Conservation (phyloP, 352 stramenopile genomes). For the Pythium aquatile region DNA sequence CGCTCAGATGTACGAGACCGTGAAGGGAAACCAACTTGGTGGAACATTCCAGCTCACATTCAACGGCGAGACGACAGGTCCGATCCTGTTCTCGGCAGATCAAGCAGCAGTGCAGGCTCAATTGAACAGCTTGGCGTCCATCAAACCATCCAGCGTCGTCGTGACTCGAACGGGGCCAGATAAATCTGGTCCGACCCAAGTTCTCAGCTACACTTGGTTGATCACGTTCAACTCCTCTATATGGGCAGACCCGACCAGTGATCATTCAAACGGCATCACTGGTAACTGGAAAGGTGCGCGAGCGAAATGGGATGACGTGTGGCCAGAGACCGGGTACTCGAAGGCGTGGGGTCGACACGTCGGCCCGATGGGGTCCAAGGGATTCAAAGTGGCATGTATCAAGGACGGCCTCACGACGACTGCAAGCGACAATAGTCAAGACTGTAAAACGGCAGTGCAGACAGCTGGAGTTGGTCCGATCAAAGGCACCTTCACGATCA, state of each 20-base stretch:
- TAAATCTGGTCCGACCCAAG: constrained; percentile 53
- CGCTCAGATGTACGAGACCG: constrained; percentile 62
- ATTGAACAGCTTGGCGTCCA: constrained; percentile 91
- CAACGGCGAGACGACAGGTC: constrained; percentile 91
- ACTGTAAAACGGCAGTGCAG: constrained; percentile 32
- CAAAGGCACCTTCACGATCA: constrained; percentile 89
- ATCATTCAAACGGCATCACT: constrained; percentile 75
- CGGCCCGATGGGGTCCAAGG: constrained; percentile 68
- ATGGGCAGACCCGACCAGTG: constrained; percentile 91
- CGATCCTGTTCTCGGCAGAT: constrained; percentile 86
- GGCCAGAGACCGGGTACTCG: constrained; percentile 90
- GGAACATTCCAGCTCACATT: constrained; percentile 94
- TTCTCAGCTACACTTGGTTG: constrained; percentile 87
- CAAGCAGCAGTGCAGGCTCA: constrained; percentile 81
- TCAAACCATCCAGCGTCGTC: constrained; percentile 90
- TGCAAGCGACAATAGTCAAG: constrained; percentile 52
- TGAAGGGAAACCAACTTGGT: constrained; percentile 87
- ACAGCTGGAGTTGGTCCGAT: constrained; percentile 78
- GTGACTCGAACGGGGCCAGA: constrained; percentile 63
- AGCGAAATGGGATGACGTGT: constrained; percentile 87
- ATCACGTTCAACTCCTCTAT: constrained; percentile 94
- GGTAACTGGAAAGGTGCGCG: constrained; percentile 92
- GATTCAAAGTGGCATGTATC: constrained; percentile 49
- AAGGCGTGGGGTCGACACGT: constrained; percentile 97
- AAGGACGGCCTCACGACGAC: constrained; percentile 64